Conservation (phyloP, 169 alveolate genomes). For the Cryptosporidium ubiquitum region DNA sequence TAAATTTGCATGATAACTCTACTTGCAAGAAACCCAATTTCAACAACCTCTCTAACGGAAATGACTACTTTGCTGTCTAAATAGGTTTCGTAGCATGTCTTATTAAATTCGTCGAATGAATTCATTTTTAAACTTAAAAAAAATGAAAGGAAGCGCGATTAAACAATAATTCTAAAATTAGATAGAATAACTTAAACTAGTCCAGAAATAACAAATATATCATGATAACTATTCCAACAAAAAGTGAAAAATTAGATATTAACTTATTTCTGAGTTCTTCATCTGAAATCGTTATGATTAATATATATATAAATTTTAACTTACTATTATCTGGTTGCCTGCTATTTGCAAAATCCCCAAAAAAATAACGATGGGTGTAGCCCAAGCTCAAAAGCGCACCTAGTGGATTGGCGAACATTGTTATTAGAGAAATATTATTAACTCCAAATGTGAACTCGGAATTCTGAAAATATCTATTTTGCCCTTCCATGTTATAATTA, state of each 20-base stretch:
- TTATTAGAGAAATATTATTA: slow-evolving; percentile 13
- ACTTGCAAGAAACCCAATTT: slow-evolving; percentile 37
- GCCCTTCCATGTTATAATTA: not conserved
- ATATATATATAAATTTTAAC: not conserved
- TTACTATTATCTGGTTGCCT: slow-evolving; percentile 19
- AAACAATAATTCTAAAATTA: not conserved
- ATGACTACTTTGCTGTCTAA: not conserved
- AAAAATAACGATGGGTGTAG: slow-evolving; percentile 33
- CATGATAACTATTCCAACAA: slow-evolving; percentile 65
- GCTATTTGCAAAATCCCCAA: slow-evolving; percentile 19
- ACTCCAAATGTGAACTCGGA: slow-evolving; percentile 5
- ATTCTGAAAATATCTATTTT: slow-evolving; percentile 1
- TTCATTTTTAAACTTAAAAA: not conserved
- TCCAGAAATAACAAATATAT: slow-evolving; percentile 60
- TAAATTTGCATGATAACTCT: slow-evolving; percentile 59
- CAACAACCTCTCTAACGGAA: slow-evolving; percentile 47
- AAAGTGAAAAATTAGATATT: slow-evolving; percentile 33
- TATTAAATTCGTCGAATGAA: slow-evolving; percentile 9
- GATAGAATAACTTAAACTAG: not conserved
- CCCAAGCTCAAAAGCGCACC: slow-evolving; percentile 48
- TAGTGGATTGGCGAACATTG: slow-evolving; percentile 58
- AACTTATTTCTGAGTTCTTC: slow-evolving; percentile 48
- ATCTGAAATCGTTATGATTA: slow-evolving; percentile 18
- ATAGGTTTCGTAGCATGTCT: not conserved
- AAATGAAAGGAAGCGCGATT: slow-evolving; percentile 1